phyloP scores from a whole-genome alignment of 202 grass and related monocot genomes.

The Saccharum hybrid region DNA sequence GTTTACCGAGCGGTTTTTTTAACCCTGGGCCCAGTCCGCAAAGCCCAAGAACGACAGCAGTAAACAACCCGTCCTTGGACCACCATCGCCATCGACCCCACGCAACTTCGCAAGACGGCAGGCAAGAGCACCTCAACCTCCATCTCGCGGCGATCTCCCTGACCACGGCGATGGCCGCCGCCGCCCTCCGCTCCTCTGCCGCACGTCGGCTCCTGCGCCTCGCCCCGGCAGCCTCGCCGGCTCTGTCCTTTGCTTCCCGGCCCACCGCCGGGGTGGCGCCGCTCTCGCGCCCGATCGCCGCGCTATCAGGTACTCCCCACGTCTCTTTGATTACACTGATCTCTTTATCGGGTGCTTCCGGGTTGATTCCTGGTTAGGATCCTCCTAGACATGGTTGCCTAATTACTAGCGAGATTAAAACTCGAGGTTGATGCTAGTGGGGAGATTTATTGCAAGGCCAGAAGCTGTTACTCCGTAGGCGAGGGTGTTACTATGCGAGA shows the following conservation, averaged over 20 bases:
- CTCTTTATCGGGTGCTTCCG: neutral
- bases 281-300: slow-evolving; percentile 46
- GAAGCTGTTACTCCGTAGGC: no score
- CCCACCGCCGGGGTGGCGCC: slow-evolving; percentile 12
- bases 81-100: neutral
- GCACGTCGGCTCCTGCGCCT: slow-evolving; percentile 48
- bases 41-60: neutral
- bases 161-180: slow-evolving; percentile 57
- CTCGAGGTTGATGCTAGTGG: neutral
- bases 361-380: slow-evolving; percentile 23
- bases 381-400: neutral
- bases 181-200: slow-evolving; percentile 61
- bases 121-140: neutral
- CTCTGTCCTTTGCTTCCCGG: slow-evolving; percentile 34
- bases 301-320: slow-evolving; percentile 45
- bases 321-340: slow-evolving; percentile 3
- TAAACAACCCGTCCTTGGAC: neutral
- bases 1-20: no score
- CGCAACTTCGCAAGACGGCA: neutral
- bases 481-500: neutral
- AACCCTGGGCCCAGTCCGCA: no score
- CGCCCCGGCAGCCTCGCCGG: slow-evolving; percentile 36
- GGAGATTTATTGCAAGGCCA: neutral
- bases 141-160: slow-evolving; percentile 42
- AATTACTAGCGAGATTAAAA: neutral